phyloP scores from a whole-genome alignment of 2,329 filamentous ascomycete genomes.

The Colletotrichum sp. region DNA sequence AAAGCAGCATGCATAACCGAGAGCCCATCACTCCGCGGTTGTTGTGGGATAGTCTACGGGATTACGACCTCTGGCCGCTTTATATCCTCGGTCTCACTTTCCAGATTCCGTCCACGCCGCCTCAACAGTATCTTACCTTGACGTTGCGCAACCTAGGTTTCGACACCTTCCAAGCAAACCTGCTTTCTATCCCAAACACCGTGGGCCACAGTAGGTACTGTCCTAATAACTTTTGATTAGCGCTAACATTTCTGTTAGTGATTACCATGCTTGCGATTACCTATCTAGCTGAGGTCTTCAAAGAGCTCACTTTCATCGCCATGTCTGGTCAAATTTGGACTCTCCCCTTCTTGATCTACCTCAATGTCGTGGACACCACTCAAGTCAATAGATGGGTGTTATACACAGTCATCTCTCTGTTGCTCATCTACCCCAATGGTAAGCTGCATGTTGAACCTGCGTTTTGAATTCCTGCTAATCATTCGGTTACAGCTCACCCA shows the following conservation, averaged over 20 bases:
- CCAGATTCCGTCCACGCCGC: constrained; percentile 56
- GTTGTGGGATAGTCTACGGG: constrained; percentile 57
- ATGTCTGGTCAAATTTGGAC: constrained; percentile 61
- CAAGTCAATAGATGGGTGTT: constrained; percentile 36
- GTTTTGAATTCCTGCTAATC: constrained; percentile 23
- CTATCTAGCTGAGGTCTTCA: constrained; percentile 48
- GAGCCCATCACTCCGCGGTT: constrained; percentile 55
- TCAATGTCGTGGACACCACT: constrained; percentile 40
- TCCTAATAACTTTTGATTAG: not conserved
- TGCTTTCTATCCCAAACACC: constrained; percentile 64
- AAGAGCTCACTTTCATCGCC: constrained; percentile 53
- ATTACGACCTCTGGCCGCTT: constrained; percentile 53
- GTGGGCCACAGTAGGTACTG: constrained; percentile 31
- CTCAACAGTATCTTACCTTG: constrained; percentile 62
- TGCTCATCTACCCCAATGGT: constrained; percentile 38
- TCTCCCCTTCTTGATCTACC: constrained; percentile 60
- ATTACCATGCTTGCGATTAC: constrained; percentile 49
- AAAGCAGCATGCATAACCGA: constrained; percentile 66
- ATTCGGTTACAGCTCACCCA: constrained; percentile 39
- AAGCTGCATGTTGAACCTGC: not conserved
- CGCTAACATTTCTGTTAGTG: constrained; percentile 31
- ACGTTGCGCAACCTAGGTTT: constrained; percentile 63
- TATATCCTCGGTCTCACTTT: constrained; percentile 59
- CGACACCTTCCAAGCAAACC: constrained; percentile 64
- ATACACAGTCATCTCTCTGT: constrained; percentile 36